Base-by-base conservation (phyloP, 495 filamentous ascomycete genomes). In the Apodospora peruviana region DNA sequence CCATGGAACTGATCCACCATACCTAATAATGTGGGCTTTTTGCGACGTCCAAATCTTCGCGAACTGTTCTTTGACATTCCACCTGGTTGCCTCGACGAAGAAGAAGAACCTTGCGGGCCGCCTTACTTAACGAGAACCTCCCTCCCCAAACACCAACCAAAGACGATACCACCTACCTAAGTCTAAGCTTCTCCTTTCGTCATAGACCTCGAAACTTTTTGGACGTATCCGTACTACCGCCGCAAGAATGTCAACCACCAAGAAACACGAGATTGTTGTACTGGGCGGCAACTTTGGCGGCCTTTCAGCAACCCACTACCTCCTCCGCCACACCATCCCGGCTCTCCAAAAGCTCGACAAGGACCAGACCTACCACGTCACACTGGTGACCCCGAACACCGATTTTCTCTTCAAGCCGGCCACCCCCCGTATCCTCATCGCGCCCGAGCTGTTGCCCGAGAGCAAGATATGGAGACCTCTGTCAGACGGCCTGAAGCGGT, bases 351-450 rank as follows among this genome's bases (percentile, higher is more conserved):
- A 55, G 34, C 59, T 62, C 1, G 50, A 63, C 0, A 55, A 54
- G 5, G 40, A 40, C 21, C 47, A 37, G 11, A 44, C 44, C 16
- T 69, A 67, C 55, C 65, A 66, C 32, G 41, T 77, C 24, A 72
- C 60, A 10, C 57, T 77, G 23, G 56, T 77, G 43, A 45, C 56
- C 41, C 69, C 74, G 23, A 62, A 61, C 25, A 67, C 57, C 23
- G 53, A 70, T 22, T 56, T 72, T 50, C 73, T 56, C 60, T 76
- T 58, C 45, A 71, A 68, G 4, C 19, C 70, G 20, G 69, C 61
- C 29, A 43, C 68, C 1, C 71, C 74, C 0, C 71, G 73, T 14
- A 54, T 63, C 32, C 40, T 73, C 32, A 55, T 68, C 40, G 55
- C 48, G 3, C 62, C 63, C 0, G 55, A 57, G 10, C 55, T 71